Evolutionary conservation across 2,329 filamentous ascomycete genomes (phyloP).

Genomic region (Venturia asperata): DNA sequence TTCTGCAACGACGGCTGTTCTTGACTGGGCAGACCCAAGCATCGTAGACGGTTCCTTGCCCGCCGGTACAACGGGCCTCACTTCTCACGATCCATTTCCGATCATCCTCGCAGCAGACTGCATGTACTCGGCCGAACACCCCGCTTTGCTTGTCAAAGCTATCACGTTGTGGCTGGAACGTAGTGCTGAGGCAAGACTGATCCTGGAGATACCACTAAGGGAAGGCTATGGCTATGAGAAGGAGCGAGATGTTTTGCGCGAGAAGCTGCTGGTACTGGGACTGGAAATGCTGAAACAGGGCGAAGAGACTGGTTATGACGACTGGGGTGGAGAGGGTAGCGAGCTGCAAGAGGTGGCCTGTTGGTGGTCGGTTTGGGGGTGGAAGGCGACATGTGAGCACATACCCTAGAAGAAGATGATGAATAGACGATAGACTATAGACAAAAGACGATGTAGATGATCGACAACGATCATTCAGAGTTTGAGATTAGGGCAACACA

Average conservation of each 20-base stretch:
- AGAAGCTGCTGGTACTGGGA: conserved; percentile 51
- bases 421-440: conserved; percentile 2
- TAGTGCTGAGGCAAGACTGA: conserved; percentile 52
- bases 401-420: not conserved
- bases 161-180: conserved; percentile 60
- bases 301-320: conserved; percentile 60
- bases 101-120: conserved; percentile 80
- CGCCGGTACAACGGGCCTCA: not conserved
- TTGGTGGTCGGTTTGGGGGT: conserved; percentile 60
- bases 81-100: conserved; percentile 28
- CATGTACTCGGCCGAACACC: conserved; percentile 80
- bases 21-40: conserved; percentile 66
- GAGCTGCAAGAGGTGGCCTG: conserved; percentile 49
- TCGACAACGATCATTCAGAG: not conserved
- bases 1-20: conserved; percentile 52
- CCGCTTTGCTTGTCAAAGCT: conserved; percentile 62
- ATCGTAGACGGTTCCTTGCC: conserved; percentile 26
- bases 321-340: conserved; percentile 57
- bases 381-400: conserved; percentile 22
- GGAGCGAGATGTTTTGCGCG: conserved; percentile 57
- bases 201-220: conserved; percentile 75
- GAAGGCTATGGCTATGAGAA: conserved; percentile 53
- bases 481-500: not conserved
- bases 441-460: not conserved
- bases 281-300: conserved; percentile 53